Percentiles rank a stretch among this genome's conserved stretches.
Evolutionary conservation across 2,329 filamentous ascomycete genomes (phyloP).

Genomic region (Gliomastix tumulicola): DNA sequence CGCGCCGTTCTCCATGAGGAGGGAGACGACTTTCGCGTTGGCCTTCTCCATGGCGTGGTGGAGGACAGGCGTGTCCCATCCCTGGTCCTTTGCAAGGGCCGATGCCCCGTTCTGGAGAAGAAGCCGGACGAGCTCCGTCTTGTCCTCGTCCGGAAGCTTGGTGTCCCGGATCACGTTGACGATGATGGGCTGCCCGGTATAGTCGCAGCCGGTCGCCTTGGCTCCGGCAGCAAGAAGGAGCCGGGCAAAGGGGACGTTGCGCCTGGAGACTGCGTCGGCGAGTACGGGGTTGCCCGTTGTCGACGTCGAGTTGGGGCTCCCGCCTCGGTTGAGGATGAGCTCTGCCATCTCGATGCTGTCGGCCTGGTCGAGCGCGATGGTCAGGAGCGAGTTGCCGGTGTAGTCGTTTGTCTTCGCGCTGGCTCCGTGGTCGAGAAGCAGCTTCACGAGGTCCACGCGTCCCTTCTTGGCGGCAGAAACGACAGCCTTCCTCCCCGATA

Average conservation of each 20-base stretch:
- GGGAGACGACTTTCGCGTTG: slow-evolving; percentile 11
- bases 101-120: slow-evolving; percentile 25
- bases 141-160: slow-evolving; percentile 14
- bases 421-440: slow-evolving; percentile 27
- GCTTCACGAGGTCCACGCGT: slow-evolving; percentile 14
- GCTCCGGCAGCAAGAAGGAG: slow-evolving; percentile 24
- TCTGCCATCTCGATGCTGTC: slow-evolving; percentile 19
- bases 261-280: slow-evolving; percentile 20
- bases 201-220: slow-evolving; percentile 20
- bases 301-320: slow-evolving; percentile 18
- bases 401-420: slow-evolving; percentile 17
- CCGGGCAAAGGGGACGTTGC: slow-evolving; percentile 20
- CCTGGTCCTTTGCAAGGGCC: slow-evolving; percentile 15
- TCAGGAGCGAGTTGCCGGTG: slow-evolving; percentile 19
- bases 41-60: slow-evolving; percentile 1
- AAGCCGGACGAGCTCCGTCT: slow-evolving; percentile 14
- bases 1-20: slow-evolving; percentile 19
- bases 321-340: slow-evolving; percentile 24
- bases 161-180: slow-evolving; percentile 18
- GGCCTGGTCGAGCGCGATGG: slow-evolving; percentile 16
- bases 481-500: slow-evolving; percentile 17
- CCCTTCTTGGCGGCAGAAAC: slow-evolving; percentile 17
- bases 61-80: slow-evolving; percentile 6
- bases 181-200: slow-evolving; percentile 20
- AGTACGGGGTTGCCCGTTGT: slow-evolving; percentile 22